Percentiles rank a stretch among this genome's conserved stretches.
Evolutionary conservation across 2,329 filamentous ascomycete species (phyloP).

Genomic region (Tolypocladium amazonense): DNA sequence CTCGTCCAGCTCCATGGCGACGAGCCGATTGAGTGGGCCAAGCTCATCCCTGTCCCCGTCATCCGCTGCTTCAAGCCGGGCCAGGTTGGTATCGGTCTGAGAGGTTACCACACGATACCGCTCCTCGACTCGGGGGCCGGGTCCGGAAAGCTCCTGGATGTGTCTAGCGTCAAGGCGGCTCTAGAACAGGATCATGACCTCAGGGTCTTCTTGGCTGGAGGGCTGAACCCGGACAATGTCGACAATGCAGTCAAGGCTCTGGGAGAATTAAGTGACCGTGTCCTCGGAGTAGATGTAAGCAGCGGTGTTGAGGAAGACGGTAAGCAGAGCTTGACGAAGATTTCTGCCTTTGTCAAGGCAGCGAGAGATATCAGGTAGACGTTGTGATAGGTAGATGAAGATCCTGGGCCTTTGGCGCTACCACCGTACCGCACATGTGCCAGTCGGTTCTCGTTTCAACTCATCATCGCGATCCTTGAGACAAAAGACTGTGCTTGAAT

Average conservation of each 20-base stretch:
- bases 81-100: slow-evolving; percentile 57
- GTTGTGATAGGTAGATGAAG: not conserved
- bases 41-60: slow-evolving; percentile 82
- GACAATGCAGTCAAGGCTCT: slow-evolving; percentile 51
- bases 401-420: not conserved
- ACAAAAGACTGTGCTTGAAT: not conserved
- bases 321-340: slow-evolving; percentile 70
- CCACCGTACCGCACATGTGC: not conserved
- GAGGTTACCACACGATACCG: slow-evolving; percentile 75
- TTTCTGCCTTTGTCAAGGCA: slow-evolving; percentile 66
- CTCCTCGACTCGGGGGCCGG: slow-evolving; percentile 82
- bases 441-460: not conserved
- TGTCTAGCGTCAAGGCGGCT: slow-evolving; percentile 54
- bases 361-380: slow-evolving; percentile 50
- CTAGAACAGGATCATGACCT: slow-evolving; percentile 61
- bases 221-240: slow-evolving; percentile 73
- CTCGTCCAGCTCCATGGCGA: slow-evolving; percentile 87
- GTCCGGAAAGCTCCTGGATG: slow-evolving; percentile 68
- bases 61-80: slow-evolving; percentile 74
- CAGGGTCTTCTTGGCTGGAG: slow-evolving; percentile 73
- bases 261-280: slow-evolving; percentile 46
- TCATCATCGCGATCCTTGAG: not conserved
- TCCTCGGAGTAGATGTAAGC: slow-evolving; percentile 84
- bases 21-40: slow-evolving; percentile 88
- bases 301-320: slow-evolving; percentile 85